These are phyloP conservation scores for Calonectria fujianensis DNA, from an alignment of 2,329 filamentous ascomycete genomes.

Conservation along the genomic window DNA sequence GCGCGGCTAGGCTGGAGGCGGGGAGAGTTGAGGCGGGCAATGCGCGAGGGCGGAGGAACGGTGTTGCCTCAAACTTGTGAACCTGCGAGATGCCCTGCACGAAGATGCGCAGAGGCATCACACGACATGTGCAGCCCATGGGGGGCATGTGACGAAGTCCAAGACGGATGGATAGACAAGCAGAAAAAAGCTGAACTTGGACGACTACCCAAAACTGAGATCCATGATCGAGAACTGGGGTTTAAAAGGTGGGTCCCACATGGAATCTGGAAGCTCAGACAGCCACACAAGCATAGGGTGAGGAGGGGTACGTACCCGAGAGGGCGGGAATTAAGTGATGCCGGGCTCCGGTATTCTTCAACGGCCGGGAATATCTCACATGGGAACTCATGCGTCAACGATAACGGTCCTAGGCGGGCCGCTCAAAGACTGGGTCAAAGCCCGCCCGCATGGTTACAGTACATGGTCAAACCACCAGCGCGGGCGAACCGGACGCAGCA, in stretches of 20 bases:
- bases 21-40: constrained; percentile 34
- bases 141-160: constrained; percentile 38
- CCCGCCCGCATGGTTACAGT: not conserved
- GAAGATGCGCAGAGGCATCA: constrained; percentile 68
- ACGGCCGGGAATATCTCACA: not conserved
- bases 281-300: not conserved
- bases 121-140: constrained; percentile 71
- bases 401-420: constrained; percentile 17
- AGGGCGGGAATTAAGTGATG: constrained; percentile 28
- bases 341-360: constrained; percentile 22
- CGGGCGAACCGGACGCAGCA: constrained; percentile 22
- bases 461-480: constrained; percentile 9
- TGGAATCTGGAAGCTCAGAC: not conserved
- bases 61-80: constrained; percentile 57
- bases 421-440: not conserved
- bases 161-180: constrained; percentile 34
- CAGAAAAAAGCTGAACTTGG: constrained; percentile 50
- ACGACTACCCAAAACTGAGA: constrained; percentile 39
- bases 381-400: not conserved
- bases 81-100: constrained; percentile 66
- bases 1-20: constrained; percentile 43
- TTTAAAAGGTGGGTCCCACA: constrained; percentile 48
- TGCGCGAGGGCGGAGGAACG: constrained; percentile 45
- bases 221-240: constrained; percentile 48
- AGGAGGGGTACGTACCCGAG: not conserved